These are phyloP conservation scores for Pisolithus sp. DNA, from an alignment of 768 basidiomycete genomes.

Conservation along the genomic window DNA sequence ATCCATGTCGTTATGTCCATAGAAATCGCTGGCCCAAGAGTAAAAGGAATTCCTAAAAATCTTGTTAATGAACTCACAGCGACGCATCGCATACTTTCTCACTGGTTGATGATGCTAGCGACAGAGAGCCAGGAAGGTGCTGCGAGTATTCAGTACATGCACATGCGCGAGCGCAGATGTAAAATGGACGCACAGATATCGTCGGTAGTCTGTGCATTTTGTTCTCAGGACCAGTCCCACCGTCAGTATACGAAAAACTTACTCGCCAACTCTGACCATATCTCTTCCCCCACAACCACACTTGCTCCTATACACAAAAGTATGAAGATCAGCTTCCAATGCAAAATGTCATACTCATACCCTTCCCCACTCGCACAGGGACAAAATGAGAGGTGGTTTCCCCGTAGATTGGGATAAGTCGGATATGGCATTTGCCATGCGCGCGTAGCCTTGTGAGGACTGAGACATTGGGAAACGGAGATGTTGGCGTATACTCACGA, in stretches of 20 bases:
- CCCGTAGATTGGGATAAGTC: slow-evolving; percentile 41
- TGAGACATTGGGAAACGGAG: background rate
- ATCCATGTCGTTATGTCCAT: slow-evolving; percentile 64
- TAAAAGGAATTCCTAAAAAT: slow-evolving; percentile 53
- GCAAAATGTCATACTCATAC: slow-evolving; percentile 28
- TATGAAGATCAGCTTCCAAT: background rate
- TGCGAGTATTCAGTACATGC: slow-evolving; percentile 11
- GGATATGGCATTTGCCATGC: slow-evolving; percentile 55
- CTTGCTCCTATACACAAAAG: slow-evolving; percentile 39
- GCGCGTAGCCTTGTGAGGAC: slow-evolving; percentile 42
- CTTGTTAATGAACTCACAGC: background rate
- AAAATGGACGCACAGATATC: slow-evolving; percentile 36
- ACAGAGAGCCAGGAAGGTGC: slow-evolving; percentile 46
- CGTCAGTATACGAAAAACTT: slow-evolving; percentile 11
- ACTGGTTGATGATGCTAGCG: slow-evolving; percentile 51
- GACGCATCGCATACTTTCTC: slow-evolving; percentile 1
- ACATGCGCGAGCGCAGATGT: no score
- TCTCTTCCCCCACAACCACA: slow-evolving; percentile 55
- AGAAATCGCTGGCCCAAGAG: slow-evolving; percentile 58
- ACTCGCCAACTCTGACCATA: slow-evolving; percentile 66
- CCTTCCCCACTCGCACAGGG: slow-evolving; percentile 68
- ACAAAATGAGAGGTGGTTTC: slow-evolving; percentile 50
- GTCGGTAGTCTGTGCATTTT: slow-evolving; percentile 36
- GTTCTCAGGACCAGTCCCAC: background rate
- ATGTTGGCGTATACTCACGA: slow-evolving; percentile 30